These are phyloP conservation scores for Adiantum capillusveneris DNA, from an alignment of 75 land plant genomes.

Conservation along the genomic window DNA sequence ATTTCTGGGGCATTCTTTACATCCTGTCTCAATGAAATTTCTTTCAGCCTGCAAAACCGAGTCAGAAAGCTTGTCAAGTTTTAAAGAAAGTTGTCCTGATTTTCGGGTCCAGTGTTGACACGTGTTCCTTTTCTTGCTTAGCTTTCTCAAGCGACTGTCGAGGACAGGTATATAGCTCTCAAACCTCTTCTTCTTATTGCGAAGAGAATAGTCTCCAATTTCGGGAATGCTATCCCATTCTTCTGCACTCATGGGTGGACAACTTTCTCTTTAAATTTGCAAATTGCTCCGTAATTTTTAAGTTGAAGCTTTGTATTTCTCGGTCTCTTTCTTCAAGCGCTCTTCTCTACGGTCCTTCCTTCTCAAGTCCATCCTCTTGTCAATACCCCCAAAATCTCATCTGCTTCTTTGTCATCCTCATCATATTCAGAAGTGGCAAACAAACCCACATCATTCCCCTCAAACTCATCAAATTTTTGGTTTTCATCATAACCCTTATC, in stretches of 20 bases:
- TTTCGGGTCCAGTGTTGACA: constrained; percentile 81
- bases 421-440: constrained; percentile 92
- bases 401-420: constrained; percentile 96
- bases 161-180: constrained; percentile 93
- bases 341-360: constrained; percentile 67
- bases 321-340: constrained; percentile 62
- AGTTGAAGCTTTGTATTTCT: constrained; percentile 94
- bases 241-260: constrained; percentile 37
- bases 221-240: constrained; percentile 97
- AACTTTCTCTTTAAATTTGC: constrained; percentile 90
- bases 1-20: constrained; percentile 89
- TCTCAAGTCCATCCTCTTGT: constrained; percentile 84
- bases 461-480: constrained; percentile 97
- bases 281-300: constrained; percentile 93
- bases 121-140: constrained; percentile 87
- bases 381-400: constrained; percentile 86
- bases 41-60: constrained; percentile 79
- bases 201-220: constrained; percentile 79
- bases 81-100: constrained; percentile 64
- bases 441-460: constrained; percentile 90
- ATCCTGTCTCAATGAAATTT: constrained; percentile 62
- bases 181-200: constrained; percentile 94
- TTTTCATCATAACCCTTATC: constrained; percentile 98
- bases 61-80: constrained; percentile 80
- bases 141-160: constrained; percentile 87